phyloP scores from a whole-genome alignment of 768 basidiomycete genomes.

The Boletus fagicola region DNA sequence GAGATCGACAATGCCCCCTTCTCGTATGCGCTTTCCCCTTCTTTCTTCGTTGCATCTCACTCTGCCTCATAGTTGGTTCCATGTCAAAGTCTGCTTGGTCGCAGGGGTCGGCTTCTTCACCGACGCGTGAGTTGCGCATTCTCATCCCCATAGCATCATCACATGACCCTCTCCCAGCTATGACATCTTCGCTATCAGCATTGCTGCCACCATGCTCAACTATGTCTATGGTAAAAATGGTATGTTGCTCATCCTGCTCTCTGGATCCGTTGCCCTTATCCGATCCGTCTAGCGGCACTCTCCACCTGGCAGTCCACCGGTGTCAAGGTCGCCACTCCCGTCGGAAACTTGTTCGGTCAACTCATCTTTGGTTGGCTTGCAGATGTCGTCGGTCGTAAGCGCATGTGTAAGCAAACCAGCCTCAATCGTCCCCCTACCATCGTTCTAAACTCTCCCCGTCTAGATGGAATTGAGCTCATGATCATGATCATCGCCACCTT shows the following conservation, averaged over 20 bases:
- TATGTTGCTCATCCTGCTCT: background rate
- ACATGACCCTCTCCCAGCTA: slow-evolving; percentile 37
- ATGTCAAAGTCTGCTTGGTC: slow-evolving; percentile 69
- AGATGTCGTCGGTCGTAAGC: slow-evolving; percentile 72
- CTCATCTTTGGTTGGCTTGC: slow-evolving; percentile 80
- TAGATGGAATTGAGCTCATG: slow-evolving; percentile 59
- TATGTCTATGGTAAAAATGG: slow-evolving; percentile 61
- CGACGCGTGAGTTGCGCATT: slow-evolving; percentile 54
- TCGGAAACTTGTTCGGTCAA: slow-evolving; percentile 75
- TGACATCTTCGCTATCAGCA: slow-evolving; percentile 89
- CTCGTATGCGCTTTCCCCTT: slow-evolving; percentile 48
- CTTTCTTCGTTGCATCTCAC: background rate
- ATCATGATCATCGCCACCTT: slow-evolving; percentile 82
- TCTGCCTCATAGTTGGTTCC: slow-evolving; percentile 62
- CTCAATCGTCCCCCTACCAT: background rate
- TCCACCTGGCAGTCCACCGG: slow-evolving; percentile 67
- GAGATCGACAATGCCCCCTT: slow-evolving; percentile 88
- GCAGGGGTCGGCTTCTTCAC: slow-evolving; percentile 91
- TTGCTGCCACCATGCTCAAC: slow-evolving; percentile 79
- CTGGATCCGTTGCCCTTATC: background rate
- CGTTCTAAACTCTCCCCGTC: background rate
- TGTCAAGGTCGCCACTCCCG: slow-evolving; percentile 73
- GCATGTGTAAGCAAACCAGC: slow-evolving; percentile 60
- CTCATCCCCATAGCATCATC: background rate
- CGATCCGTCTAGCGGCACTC: slow-evolving; percentile 25